Evolutionary conservation across 2,329 filamentous ascomycete species (phyloP).

Genomic region (Colletotrichum musicola): DNA sequence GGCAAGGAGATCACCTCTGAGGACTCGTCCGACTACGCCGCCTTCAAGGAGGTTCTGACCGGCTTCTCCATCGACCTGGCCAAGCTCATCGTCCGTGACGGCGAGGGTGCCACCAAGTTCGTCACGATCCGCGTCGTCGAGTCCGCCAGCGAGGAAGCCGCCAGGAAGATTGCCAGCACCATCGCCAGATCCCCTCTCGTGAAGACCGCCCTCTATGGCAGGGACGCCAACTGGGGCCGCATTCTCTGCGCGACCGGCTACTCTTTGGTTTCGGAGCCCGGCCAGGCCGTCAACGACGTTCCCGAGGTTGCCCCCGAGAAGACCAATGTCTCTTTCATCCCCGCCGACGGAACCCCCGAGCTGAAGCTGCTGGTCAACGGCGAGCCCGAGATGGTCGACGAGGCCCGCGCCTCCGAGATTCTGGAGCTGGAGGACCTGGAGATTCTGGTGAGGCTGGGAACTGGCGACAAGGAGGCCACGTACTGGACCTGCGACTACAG

Average conservation of each 20-base stretch:
- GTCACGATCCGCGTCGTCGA: slow-evolving; percentile 90
- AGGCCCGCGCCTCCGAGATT: slow-evolving; percentile 81
- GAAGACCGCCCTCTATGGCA: slow-evolving; percentile 96
- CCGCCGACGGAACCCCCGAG: slow-evolving; percentile 80
- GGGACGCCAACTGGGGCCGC: slow-evolving; percentile 98
- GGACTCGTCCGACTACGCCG: slow-evolving; percentile 72
- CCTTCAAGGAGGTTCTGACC: slow-evolving; percentile 78
- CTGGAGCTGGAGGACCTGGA: slow-evolving; percentile 83
- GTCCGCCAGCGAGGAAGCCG: slow-evolving; percentile 75
- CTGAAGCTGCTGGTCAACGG: slow-evolving; percentile 82
- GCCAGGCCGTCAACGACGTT: slow-evolving; percentile 68
- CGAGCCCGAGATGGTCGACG: slow-evolving; percentile 84
- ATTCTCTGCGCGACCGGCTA: slow-evolving; percentile 97
- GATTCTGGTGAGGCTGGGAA: slow-evolving; percentile 80
- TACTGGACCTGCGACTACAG: slow-evolving; percentile 92
- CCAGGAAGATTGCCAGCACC: slow-evolving; percentile 83
- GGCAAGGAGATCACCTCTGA: slow-evolving; percentile 72
- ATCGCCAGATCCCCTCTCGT: slow-evolving; percentile 94
- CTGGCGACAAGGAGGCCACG: slow-evolving; percentile 74
- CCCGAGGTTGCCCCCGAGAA: slow-evolving; percentile 74
- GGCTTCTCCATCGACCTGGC: slow-evolving; percentile 86
- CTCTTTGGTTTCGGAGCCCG: slow-evolving; percentile 71
- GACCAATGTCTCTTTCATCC: slow-evolving; percentile 84
- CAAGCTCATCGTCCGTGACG: slow-evolving; percentile 93
- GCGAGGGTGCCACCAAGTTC: slow-evolving; percentile 98